phyloP scores from a whole-genome alignment of 495 filamentous ascomycete genomes.

The Viridothelium virens region DNA sequence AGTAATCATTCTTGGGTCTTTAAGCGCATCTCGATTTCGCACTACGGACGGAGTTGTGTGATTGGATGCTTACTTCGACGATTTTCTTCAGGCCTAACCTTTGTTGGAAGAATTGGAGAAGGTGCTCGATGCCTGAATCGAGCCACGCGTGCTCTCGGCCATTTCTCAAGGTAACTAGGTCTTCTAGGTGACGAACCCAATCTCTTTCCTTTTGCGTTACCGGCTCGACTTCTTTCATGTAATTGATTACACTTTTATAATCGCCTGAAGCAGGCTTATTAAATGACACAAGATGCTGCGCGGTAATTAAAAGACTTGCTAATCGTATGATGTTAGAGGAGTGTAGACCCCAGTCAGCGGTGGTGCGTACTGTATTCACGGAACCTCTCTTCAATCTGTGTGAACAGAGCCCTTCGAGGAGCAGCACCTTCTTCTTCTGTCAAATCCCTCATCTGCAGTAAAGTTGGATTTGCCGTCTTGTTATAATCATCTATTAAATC shows the following conservation, averaged over 20 bases:
- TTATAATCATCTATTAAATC: slow-evolving; percentile 21
- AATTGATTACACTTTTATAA: slow-evolving; percentile 23
- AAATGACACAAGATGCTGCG: slow-evolving; percentile 24
- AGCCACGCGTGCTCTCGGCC: slow-evolving; percentile 27
- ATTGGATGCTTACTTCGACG: slow-evolving; percentile 23
- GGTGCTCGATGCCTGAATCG: slow-evolving; percentile 20
- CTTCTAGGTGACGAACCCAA: slow-evolving; percentile 24
- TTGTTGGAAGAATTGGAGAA: slow-evolving; percentile 16
- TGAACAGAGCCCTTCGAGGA: slow-evolving; percentile 12
- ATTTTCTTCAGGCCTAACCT: background rate
- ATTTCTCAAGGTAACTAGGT: slow-evolving; percentile 24
- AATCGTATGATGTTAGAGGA: slow-evolving; percentile 2
- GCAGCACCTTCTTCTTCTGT: slow-evolving; percentile 11
- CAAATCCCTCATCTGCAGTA: slow-evolving; percentile 14
- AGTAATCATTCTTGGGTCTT: too few species aligned
- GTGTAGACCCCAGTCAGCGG: background rate
- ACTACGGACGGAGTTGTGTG: too few species aligned
- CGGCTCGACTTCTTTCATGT: slow-evolving; percentile 18
- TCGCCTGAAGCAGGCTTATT: slow-evolving; percentile 23
- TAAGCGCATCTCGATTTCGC: too few species aligned
- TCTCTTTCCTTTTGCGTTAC: slow-evolving; percentile 16
- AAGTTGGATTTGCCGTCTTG: background rate
- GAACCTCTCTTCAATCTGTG: slow-evolving; percentile 19
- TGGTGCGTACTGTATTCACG: slow-evolving; percentile 18
- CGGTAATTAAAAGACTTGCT: slow-evolving; percentile 20